phyloP scores from a whole-genome alignment of 495 filamentous ascomycete species.

The Penicillium malachiteum region DNA sequence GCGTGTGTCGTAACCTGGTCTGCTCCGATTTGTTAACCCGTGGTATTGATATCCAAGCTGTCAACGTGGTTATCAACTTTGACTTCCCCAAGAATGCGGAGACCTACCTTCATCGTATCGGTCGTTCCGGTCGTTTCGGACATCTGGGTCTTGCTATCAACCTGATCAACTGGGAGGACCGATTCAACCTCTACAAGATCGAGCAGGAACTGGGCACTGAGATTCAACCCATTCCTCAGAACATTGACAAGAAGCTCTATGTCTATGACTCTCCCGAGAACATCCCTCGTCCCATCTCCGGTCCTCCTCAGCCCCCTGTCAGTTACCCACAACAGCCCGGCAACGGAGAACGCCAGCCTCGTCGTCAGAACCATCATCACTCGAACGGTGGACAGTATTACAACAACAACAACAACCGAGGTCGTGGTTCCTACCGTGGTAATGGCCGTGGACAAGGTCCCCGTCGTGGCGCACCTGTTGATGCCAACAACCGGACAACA shows the following conservation, averaged over 20 bases:
- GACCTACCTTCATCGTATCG: constrained; percentile 98
- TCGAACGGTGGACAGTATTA: constrained; percentile 39
- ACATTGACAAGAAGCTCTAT: constrained; percentile 97
- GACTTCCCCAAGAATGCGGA: constrained; percentile 99
- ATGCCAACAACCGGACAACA: constrained; percentile 28
- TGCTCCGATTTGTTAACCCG: constrained; percentile 97
- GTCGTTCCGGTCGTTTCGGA: constrained; percentile 93
- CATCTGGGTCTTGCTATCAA: constrained; percentile 98
- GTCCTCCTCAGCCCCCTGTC: constrained; percentile 33
- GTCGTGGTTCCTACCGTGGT: constrained; percentile 43
- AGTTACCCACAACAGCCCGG: constrained; percentile 21
- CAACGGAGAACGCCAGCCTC: constrained; percentile 35
- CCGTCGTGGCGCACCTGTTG: constrained; percentile 38
- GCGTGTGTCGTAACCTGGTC: constrained; percentile 94
- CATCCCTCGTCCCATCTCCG: constrained; percentile 77
- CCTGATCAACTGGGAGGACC: constrained; percentile 98
- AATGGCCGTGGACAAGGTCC: constrained; percentile 43
- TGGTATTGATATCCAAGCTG: constrained; percentile 98
- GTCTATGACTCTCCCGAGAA: constrained; percentile 95
- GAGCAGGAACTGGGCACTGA: constrained; percentile 96
- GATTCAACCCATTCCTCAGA: constrained; percentile 89
- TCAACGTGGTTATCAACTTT: constrained; percentile 99
- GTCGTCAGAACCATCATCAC: constrained; percentile 41
- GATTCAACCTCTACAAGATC: constrained; percentile 98
- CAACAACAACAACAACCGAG: constrained; percentile 26